Percentiles rank a stretch among this genome's conserved stretches.
phyloP scores from a whole-genome alignment of 139 green algal genomes.

The Chlamydomonas incerta region DNA sequence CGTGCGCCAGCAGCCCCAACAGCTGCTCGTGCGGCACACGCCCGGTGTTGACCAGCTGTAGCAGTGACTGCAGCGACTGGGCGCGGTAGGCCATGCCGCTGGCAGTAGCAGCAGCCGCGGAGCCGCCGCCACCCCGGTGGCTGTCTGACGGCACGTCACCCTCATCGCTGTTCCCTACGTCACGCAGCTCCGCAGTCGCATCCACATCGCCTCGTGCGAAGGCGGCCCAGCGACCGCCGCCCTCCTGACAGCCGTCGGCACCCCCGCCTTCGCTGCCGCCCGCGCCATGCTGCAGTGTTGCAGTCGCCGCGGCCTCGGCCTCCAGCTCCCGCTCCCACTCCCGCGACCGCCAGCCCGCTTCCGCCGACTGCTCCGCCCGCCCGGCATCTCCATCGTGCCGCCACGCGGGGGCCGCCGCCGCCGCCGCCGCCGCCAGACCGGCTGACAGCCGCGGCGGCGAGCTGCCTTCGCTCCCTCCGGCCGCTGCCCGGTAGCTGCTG shows the following conservation, averaged over 20 bases:
- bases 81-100: neutral
- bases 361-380: neutral
- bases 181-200: too few relatives aligned
- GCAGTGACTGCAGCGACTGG: conserved; percentile 14
- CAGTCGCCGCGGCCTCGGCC: too few relatives aligned
- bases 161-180: too few relatives aligned
- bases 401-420: neutral
- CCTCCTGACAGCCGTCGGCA: neutral
- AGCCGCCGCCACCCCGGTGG: neutral
- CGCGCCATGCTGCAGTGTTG: neutral
- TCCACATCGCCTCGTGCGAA: too few relatives aligned
- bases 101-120: neutral
- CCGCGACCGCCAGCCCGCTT: too few relatives aligned
- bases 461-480: too few relatives aligned
- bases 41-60: conserved; percentile 3
- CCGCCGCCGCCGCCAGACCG: neutral
- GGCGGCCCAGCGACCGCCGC: too few relatives aligned
- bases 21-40: neutral
- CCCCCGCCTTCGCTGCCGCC: neutral
- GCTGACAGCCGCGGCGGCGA: neutral
- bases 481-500: too few relatives aligned
- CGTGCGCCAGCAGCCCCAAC: neutral
- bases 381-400: neutral
- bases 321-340: too few relatives aligned
- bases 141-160: too few relatives aligned